Evolutionary conservation across 352 stramenopile genomes (phyloP), one percentile per base, ranked within the genome.

Genomic region (Globisporangium acanthophoron): DNA sequence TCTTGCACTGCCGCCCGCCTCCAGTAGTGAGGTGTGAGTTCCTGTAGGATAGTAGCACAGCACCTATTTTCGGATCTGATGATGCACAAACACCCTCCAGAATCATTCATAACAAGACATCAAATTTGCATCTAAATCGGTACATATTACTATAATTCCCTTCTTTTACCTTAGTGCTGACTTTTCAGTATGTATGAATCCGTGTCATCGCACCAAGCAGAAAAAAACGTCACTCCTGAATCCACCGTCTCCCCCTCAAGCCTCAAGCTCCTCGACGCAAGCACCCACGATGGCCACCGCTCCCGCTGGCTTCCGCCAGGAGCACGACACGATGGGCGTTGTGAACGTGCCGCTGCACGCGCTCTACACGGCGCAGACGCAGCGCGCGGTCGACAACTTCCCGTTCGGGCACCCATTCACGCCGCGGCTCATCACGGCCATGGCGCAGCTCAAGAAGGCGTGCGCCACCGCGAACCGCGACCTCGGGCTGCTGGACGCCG

Each of bases 271-370:
- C 45, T 21, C 45, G 1, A 29, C 20, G 13, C 20, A 12, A 15
- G 45, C 20, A 11, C 39, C 59, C 59, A 64, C 41, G 27, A 48
- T 64, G 58, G 15, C 41, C 41, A 39, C 64, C 41, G 41, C 18
- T 15, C 41, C 41, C 41, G 41, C 41, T 24, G 41, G 41, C 48
- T 84, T 77, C 53, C 70, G 74, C 44, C 65, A 73, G 47, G 74
- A 84, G 58, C 65, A 76, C 57, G 74, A 84, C 65, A 79, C 71
- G 16, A 80, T 84, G 69, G 74, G 74, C 52, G 69, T 73, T 45
- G 65, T 84, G 11, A 81, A 84, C 58, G 74, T 84, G 20, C 69
- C 70, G 0, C 44, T 67, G 50, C 18, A 71, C 56, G 71, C 70
- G 70, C 64, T 81, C 43, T 84, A 78, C 66, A 76, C 69, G 40